phyloP scores from a whole-genome alignment of 768 basidiomycete species.

The Leccinum arenicola region DNA sequence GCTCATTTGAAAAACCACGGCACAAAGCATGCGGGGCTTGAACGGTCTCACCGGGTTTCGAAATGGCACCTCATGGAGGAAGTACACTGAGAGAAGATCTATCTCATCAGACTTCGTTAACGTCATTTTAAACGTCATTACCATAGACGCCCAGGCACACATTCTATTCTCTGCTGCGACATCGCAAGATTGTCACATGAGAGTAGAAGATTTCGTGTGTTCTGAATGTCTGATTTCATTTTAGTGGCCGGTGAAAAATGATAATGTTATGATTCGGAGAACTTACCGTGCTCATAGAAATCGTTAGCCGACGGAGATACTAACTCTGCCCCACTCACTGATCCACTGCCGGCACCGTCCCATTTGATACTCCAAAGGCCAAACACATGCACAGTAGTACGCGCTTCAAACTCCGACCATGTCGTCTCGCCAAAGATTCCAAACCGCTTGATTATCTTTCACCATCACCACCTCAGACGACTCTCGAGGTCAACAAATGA shows the following conservation, averaged over 20 bases:
- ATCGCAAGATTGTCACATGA: too few relatives aligned
- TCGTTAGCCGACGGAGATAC: not conserved
- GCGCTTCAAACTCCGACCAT: conserved; percentile 26
- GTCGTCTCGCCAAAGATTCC: not conserved
- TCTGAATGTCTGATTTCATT: not conserved
- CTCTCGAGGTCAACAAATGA: conserved; percentile 3
- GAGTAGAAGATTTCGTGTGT: not conserved
- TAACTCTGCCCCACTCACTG: too few relatives aligned
- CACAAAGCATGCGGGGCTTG: conserved; percentile 5
- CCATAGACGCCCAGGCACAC: not conserved
- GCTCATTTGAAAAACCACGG: not conserved
- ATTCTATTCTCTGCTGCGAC: too few relatives aligned
- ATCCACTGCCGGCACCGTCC: too few relatives aligned
- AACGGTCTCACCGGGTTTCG: not conserved
- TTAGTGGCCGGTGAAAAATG: not conserved
- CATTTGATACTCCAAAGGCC: not conserved
- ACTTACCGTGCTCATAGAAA: not conserved
- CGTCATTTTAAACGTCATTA: not conserved
- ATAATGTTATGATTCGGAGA: not conserved
- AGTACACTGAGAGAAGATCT: not conserved
- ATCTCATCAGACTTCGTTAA: not conserved
- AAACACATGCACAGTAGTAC: conserved; percentile 16
- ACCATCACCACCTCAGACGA: not conserved
- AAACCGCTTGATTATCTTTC: conserved; percentile 2
- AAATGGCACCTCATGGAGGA: not conserved